Evolutionary conservation across 2,329 filamentous ascomycete species (phyloP), one percentile per base, ranked within the genome.

Genomic region (Zopfia rhizophila): DNA sequence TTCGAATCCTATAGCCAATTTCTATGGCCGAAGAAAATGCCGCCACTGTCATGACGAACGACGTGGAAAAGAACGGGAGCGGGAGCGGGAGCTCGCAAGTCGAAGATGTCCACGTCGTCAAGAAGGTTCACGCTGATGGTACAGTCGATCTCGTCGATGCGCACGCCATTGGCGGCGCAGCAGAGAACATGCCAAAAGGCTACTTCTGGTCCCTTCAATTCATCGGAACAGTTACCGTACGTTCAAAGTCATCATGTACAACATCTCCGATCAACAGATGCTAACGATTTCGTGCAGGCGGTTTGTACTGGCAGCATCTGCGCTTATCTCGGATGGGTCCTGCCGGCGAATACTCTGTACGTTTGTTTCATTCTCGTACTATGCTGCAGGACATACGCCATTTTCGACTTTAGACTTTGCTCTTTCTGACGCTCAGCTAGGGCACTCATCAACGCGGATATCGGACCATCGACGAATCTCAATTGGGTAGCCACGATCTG

Each of bases 201-300:
- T 77, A 77, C 59, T 77, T 71, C 53, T 58, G 53, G 21, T 76
- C 70, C 35, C 44, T 63, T 2, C 66, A 72, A 30, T 77, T 77
- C 47, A 61, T 77, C 23, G 72, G 74, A 4, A 77, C 74, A 5
- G 63, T 77, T 1, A 50, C 59, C n/a, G 56, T 56, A 56, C 22
- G 44, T 38, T 13, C 12, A 27, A 45, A 7, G 45, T 43, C 13
- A 42, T 23, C 23, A 47, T 33, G 41, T 24, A 3, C 13, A 5
- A 42, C 12, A 30, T 12, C 27, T 13, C 36, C 18, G 12, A 24
- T 14, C 31, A 21, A 22, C 12, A 31, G 1, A 13, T 28, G 10
- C 32, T 25, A 14, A n/a, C 24, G 18, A 16, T 17, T 18, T 16
- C 10, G 13, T 16, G n/a, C 24, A 62, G 56, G 60, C 61, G 11